Conservation (phyloP, 2,329 filamentous ascomycete species). For the Microdochium trichocladiopsis region DNA sequence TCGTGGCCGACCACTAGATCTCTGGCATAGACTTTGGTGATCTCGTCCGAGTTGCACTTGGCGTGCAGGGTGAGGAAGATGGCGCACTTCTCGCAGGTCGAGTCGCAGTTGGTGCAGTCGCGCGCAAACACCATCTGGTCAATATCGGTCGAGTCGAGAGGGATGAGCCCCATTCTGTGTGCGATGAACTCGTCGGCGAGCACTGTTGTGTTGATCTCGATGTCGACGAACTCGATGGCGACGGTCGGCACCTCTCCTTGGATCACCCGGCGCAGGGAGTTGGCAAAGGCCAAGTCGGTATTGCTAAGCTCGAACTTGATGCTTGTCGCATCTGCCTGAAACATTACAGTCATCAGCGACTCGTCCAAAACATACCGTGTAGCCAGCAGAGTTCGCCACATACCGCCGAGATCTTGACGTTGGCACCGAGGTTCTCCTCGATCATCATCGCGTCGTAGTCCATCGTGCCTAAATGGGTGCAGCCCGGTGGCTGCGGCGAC, state of each 20-base stretch:
- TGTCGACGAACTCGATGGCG: slow-evolving; percentile 89
- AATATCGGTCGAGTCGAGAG: slow-evolving; percentile 76
- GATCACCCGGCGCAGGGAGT: slow-evolving; percentile 84
- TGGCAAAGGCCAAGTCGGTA: slow-evolving; percentile 86
- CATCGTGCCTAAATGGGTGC: slow-evolving; percentile 27
- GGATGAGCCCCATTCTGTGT: slow-evolving; percentile 85
- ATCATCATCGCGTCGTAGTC: slow-evolving; percentile 55
- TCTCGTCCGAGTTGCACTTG: slow-evolving; percentile 75
- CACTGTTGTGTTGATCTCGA: slow-evolving; percentile 90
- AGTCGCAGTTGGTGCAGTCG: slow-evolving; percentile 89
- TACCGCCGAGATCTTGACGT: slow-evolving; percentile 56
- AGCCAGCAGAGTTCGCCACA: slow-evolving; percentile 11
- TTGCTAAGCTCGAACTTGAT: slow-evolving; percentile 90
- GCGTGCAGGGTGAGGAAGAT: slow-evolving; percentile 80
- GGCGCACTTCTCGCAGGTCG: slow-evolving; percentile 87
- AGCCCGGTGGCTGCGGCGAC: background rate
- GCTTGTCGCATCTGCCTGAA: slow-evolving; percentile 67
- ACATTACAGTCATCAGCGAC: slow-evolving; percentile 1
- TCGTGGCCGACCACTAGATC: slow-evolving; percentile 70
- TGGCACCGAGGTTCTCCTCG: slow-evolving; percentile 49
- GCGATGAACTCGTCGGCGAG: slow-evolving; percentile 94
- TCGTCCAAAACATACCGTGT: background rate
- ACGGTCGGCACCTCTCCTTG: slow-evolving; percentile 91
- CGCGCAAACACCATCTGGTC: slow-evolving; percentile 80
- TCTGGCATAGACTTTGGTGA: slow-evolving; percentile 90